These are phyloP conservation scores for Thymus quinquecostatus DNA, from an alignment of 257 asterid species.

Conservation along the genomic window DNA sequence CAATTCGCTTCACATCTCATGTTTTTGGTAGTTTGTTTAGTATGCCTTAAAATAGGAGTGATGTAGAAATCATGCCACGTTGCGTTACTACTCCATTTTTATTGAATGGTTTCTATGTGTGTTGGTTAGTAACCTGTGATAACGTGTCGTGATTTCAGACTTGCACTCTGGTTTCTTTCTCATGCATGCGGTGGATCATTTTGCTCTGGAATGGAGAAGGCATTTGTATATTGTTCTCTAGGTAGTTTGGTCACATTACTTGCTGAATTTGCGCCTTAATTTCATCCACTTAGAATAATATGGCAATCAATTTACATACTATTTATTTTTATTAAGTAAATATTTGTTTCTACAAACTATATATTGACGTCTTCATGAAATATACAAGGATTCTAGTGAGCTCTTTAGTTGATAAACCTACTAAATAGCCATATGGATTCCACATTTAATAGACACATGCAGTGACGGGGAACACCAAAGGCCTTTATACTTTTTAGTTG, in stretches of 20 bases:
- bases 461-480: conserved; percentile 7
- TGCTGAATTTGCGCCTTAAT: conserved; percentile 25
- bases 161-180: conserved; percentile 5
- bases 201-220: conserved; percentile 17
- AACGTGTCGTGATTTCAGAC: conserved; percentile 24
- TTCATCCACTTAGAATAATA: not conserved
- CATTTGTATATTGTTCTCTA: not conserved
- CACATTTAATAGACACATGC: conserved; percentile 1
- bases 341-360: not conserved
- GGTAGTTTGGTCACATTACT: conserved; percentile 15
- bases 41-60: conserved; percentile 1
- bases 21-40: conserved; percentile 1
- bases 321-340: conserved; percentile 1
- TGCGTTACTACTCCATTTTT: conserved; percentile 1
- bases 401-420: conserved; percentile 3
- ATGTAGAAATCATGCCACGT: conserved; percentile 14
- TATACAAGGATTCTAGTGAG: not conserved
- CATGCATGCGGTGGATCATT: conserved; percentile 19
- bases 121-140: conserved; percentile 11
- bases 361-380: not conserved
- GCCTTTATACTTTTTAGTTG: conserved; percentile 10
- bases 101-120: conserved; percentile 3
- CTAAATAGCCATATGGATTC: conserved; percentile 11
- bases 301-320: conserved; percentile 8
- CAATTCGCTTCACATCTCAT: conserved; percentile 9